Evolutionary conservation across 768 basidiomycete species (phyloP).

Genomic region (Roridomyces roridus): DNA sequence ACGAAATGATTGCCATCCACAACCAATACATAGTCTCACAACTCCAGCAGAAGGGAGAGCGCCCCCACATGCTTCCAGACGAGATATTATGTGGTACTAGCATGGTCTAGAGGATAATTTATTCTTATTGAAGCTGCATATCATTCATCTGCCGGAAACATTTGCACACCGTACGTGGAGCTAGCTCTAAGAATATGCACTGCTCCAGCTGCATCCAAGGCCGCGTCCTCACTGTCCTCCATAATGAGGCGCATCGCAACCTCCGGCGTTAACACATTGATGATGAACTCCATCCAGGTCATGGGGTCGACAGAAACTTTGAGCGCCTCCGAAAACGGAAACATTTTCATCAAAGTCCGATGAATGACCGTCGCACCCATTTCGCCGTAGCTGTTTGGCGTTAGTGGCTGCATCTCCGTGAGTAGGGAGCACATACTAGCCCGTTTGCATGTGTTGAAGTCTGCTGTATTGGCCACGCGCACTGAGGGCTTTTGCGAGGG

Average conservation of each 20-base stretch:
- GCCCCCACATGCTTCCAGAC: not conserved
- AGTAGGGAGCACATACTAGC: too few relatives aligned
- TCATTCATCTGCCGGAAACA: not conserved
- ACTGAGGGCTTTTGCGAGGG: too few relatives aligned
- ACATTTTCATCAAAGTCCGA: not conserved
- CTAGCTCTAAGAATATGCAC: not conserved
- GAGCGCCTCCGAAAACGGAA: not conserved
- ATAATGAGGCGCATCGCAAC: slow-evolving; percentile 4
- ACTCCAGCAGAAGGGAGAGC: not conserved
- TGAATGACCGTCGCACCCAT: not conserved
- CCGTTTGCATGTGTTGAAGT: too few relatives aligned
- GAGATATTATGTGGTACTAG: not conserved
- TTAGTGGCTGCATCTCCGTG: too few relatives aligned
- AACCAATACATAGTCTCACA: slow-evolving; percentile 19
- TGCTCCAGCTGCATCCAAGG: not conserved
- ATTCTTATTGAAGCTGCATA: not conserved
- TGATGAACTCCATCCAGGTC: not conserved
- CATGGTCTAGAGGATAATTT: not conserved
- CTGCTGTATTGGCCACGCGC: too few relatives aligned
- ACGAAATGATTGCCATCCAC: slow-evolving; percentile 30
- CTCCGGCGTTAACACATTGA: not conserved
- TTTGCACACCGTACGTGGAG: not conserved
- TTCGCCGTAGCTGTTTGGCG: slow-evolving; percentile 17
- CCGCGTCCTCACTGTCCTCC: not conserved
- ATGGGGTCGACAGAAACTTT: not conserved